Base-by-base conservation (phyloP, 169 alveolate genomes). In the Plasmodium inui region DNA sequence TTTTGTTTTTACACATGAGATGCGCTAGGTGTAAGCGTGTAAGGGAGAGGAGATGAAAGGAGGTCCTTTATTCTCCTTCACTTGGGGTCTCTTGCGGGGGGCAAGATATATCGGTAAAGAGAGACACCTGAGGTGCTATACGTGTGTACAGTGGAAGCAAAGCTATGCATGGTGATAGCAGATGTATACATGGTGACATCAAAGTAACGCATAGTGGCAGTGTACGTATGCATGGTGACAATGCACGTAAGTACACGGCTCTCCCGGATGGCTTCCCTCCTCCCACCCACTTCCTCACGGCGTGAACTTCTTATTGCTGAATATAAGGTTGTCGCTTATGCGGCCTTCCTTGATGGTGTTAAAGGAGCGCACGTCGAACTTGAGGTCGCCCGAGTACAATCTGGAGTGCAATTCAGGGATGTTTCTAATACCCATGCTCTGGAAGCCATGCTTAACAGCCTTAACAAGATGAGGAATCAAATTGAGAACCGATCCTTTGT, bases 401-500 rank as follows among this genome's bases (percentile, higher is more conserved):
- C 84, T 91, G 26, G 83, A 91, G 76, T 96, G 98, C 37, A 96
- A 88, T 44, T 94, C 84, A 19, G 78, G 80, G 8, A 96, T 92
- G 46, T 46, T 79, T 55, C 19, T 78, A 50, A 73, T 55, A 0
- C 98, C 98, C 57, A 95, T 84, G 78, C 95, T 92, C 39, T 95
- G 97, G 72, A 96, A 91, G 10, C 98, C 98, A 70, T 95, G 97
- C 93, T 94, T 96, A 19, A 96, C 96, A 61, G 96, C 98, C 82
- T 97, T 97, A 32, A 96, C 94, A 37, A 98, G 85, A 80, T 96
- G 96, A 7, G 98, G 98, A 80, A 98, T 96, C 83, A 96, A 96
- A 82, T 95, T 96, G 83, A 92, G 94, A 71, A 98, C 96, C 44
- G 97, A 92, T 53, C 99, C 99, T 83, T 97, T 98, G 95, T 98